A percentile compares a stretch with the other conserved stretches of the same genome.
Evolutionary conservation across 176 grass and related monocot species (phyloP).

Genomic region (Saccharum officinarum): DNA sequence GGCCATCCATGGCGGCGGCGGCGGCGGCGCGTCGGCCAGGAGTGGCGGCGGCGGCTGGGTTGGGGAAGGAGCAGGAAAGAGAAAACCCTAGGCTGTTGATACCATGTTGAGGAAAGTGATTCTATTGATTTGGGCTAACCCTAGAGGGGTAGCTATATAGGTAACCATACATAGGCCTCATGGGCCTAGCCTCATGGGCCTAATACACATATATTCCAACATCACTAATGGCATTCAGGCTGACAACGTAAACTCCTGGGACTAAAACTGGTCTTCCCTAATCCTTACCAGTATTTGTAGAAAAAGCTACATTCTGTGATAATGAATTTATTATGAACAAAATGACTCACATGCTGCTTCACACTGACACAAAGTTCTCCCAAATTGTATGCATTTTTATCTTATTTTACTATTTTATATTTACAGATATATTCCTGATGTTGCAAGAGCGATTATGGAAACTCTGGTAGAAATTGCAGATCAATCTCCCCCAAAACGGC

Average conservation of each 20-base stretch:
- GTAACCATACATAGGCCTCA: no score
- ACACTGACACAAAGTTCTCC: not conserved
- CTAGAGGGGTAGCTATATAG: no score
- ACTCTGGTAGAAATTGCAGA: conserved; percentile 78
- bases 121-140: no score
- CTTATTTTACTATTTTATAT: conserved; percentile 16
- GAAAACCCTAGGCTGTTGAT: no score
- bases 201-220: no score
- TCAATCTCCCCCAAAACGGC: conserved; percentile 54
- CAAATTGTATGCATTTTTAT: not conserved
- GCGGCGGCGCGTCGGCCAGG: no score
- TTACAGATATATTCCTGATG: conserved; percentile 93
- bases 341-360: not conserved
- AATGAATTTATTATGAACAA: not conserved
- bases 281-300: conserved; percentile 5
- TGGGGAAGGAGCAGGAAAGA: no score
- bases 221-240: conserved; percentile 3
- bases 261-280: not conserved
- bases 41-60: no score
- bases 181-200: no score
- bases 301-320: not conserved
- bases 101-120: no score
- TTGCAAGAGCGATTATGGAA: conserved; percentile 91
- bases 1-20: no score
- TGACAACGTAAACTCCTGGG: not conserved